A percentile compares a stretch with the other conserved stretches of the same genome.
phyloP scores from a whole-genome alignment of 2,329 filamentous ascomycete genomes.

The Myotisia sp. region DNA sequence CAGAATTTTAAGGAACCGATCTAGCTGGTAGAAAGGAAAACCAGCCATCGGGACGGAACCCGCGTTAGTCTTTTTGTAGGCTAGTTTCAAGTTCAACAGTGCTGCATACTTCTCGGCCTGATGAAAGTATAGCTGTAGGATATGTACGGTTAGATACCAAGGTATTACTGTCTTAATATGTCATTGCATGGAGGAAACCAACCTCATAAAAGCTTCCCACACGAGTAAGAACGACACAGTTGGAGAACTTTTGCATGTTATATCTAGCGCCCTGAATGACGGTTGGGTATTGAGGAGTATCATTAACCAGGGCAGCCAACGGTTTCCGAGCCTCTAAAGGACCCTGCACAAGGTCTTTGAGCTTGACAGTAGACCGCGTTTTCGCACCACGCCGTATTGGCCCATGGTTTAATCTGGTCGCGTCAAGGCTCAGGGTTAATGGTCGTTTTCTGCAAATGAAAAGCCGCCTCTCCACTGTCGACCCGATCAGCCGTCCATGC shows the following conservation, averaged over 20 bases:
- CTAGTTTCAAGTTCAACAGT: slow-evolving; percentile 74
- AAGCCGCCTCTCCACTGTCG: no score
- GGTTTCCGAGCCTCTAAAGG: slow-evolving; percentile 32
- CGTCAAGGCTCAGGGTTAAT: no score
- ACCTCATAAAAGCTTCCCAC: slow-evolving; percentile 92
- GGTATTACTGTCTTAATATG: not conserved
- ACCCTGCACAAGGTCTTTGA: slow-evolving; percentile 44
- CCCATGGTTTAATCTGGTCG: not conserved
- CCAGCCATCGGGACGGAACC: slow-evolving; percentile 82
- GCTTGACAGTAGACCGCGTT: slow-evolving; percentile 24
- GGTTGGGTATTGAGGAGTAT: slow-evolving; percentile 58
- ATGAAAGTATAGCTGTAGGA: slow-evolving; percentile 66
- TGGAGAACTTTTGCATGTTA: slow-evolving; percentile 81
- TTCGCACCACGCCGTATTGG: slow-evolving; percentile 21
- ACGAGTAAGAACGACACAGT: slow-evolving; percentile 80
- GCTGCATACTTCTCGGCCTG: slow-evolving; percentile 83
- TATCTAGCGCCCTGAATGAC: slow-evolving; percentile 73
- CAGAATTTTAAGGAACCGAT: slow-evolving; percentile 80
- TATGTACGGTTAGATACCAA: slow-evolving; percentile 7
- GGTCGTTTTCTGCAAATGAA: no score
- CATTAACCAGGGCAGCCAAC: slow-evolving; percentile 30
- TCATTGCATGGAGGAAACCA: slow-evolving; percentile 8
- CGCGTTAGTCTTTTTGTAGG: slow-evolving; percentile 62
- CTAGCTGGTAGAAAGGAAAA: slow-evolving; percentile 84
- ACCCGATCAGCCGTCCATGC: no score